Conservation (phyloP, 495 filamentous ascomycete species). For the Cetradonia linearis region DNA sequence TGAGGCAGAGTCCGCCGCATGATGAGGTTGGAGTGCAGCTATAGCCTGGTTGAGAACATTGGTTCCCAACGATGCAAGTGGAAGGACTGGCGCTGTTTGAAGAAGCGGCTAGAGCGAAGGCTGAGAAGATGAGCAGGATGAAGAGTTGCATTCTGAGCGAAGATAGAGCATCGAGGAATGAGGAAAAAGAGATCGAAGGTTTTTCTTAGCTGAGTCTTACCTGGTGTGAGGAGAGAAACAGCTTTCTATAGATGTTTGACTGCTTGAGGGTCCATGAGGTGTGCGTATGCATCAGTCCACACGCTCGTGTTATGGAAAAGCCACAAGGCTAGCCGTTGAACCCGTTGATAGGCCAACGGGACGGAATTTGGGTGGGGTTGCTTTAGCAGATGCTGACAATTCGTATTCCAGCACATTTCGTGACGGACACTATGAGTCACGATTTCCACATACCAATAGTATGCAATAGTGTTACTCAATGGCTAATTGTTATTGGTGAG, state of each 20-base stretch:
- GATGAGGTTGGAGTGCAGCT: not conserved
- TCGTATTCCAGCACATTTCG: not conserved
- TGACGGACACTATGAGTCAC: too few relatives aligned
- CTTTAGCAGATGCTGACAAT: not conserved
- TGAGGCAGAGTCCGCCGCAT: not conserved
- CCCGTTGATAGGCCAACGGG: not conserved
- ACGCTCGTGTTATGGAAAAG: not conserved
- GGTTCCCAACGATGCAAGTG: not conserved
- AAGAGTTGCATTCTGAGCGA: not conserved
- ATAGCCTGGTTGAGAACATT: not conserved
- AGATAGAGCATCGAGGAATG: not conserved
- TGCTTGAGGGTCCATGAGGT: not conserved
- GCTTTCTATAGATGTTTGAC: not conserved
- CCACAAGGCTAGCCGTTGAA: not conserved
- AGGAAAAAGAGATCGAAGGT: not conserved
- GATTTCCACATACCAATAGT: too few relatives aligned
- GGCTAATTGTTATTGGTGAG: too few relatives aligned
- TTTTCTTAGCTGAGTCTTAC: too few relatives aligned
- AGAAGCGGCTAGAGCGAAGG: not conserved
- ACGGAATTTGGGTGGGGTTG: not conserved
- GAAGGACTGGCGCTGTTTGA: not conserved
- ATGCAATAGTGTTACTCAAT: too few relatives aligned
- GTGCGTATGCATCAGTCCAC: not conserved
- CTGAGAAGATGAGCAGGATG: not conserved
- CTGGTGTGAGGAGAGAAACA: not conserved